Percentiles rank a stretch among this genome's conserved stretches.
These are phyloP conservation scores for Carallia brachiata DNA, from an alignment of 345 rosid genomes.

Conservation along the genomic window DNA sequence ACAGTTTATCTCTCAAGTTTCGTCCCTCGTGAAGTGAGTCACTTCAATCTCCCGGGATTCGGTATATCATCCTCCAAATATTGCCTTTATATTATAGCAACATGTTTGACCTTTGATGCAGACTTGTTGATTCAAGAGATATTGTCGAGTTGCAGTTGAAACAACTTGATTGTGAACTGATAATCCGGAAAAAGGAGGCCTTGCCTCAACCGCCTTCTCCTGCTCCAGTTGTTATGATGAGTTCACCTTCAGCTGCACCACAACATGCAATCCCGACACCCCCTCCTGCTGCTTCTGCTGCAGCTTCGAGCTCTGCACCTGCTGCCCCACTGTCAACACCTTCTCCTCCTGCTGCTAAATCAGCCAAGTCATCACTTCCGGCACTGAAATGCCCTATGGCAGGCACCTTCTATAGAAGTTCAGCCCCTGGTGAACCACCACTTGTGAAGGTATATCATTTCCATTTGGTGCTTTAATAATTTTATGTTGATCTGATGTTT, in stretches of 20 bases:
- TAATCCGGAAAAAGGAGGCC: constrained; percentile 86
- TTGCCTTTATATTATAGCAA: not conserved
- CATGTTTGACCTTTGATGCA: constrained; percentile 29
- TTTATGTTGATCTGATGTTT: constrained; percentile 7
- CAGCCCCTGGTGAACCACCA: constrained; percentile 75
- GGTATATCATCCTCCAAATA: not conserved
- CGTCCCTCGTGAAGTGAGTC: constrained; percentile 77
- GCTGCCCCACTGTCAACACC: constrained; percentile 45
- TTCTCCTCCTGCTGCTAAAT: constrained; percentile 42
- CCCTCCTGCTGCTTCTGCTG: constrained; percentile 39
- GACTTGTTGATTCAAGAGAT: constrained; percentile 92
- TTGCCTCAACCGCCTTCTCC: constrained; percentile 58
- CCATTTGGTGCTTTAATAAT: constrained; percentile 11
- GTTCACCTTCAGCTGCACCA: constrained; percentile 47
- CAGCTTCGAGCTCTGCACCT: constrained; percentile 42
- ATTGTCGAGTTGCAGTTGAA: constrained; percentile 82
- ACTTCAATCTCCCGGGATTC: constrained; percentile 10
- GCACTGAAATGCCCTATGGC: constrained; percentile 88
- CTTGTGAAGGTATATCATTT: constrained; percentile 65
- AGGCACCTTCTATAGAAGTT: constrained; percentile 79
- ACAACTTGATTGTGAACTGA: constrained; percentile 75
- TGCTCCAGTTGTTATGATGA: constrained; percentile 55
- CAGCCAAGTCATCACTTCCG: constrained; percentile 60
- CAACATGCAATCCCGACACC: constrained; percentile 24
- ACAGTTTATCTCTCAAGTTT: constrained; percentile 70